phyloP scores from a whole-genome alignment of 345 rosid species.

The Arabis hirsuta region DNA sequence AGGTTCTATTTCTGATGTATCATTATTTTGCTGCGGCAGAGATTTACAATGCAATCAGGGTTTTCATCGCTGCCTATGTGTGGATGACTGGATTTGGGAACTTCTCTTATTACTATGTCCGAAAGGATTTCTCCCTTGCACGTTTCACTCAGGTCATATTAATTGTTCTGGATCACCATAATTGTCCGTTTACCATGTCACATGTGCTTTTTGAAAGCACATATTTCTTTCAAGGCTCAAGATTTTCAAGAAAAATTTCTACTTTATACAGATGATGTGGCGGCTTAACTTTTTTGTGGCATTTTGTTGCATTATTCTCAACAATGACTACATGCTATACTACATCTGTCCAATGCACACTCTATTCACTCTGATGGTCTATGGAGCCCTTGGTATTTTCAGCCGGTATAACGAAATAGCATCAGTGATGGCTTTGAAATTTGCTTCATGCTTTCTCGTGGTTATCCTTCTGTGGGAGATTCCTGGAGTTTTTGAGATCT shows the following conservation, averaged over 20 bases:
- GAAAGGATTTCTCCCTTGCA: constrained; percentile 93
- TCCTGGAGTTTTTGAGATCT: constrained; percentile 84
- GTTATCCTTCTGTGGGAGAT: constrained; percentile 94
- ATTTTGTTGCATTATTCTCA: constrained; percentile 84
- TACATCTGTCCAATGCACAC: constrained; percentile 99
- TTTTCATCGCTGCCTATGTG: constrained; percentile 97
- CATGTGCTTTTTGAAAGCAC: constrained; percentile 18
- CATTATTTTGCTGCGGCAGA: constrained; percentile 97
- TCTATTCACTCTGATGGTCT: constrained; percentile 93
- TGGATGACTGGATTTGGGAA: constrained; percentile 99
- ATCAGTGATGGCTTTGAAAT: constrained; percentile 85
- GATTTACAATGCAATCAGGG: constrained; percentile 91
- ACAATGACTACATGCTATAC: constrained; percentile 93
- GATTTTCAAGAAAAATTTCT: constrained; percentile 31
- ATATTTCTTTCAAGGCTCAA: constrained; percentile 16
- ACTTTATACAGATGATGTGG: constrained; percentile 96
- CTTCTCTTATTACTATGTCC: constrained; percentile 91
- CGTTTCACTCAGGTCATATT: constrained; percentile 88
- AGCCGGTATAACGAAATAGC: constrained; percentile 84
- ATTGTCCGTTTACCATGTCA: constrained; percentile 16
- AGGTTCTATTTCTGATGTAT: constrained; percentile 95
- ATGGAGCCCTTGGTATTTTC: constrained; percentile 90
- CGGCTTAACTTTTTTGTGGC: constrained; percentile 94
- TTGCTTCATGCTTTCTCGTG: constrained; percentile 81
- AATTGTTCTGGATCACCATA: constrained; percentile 13